Base-by-base conservation (phyloP, 352 stramenopile species). In the Globisporangium camurandrum region DNA sequence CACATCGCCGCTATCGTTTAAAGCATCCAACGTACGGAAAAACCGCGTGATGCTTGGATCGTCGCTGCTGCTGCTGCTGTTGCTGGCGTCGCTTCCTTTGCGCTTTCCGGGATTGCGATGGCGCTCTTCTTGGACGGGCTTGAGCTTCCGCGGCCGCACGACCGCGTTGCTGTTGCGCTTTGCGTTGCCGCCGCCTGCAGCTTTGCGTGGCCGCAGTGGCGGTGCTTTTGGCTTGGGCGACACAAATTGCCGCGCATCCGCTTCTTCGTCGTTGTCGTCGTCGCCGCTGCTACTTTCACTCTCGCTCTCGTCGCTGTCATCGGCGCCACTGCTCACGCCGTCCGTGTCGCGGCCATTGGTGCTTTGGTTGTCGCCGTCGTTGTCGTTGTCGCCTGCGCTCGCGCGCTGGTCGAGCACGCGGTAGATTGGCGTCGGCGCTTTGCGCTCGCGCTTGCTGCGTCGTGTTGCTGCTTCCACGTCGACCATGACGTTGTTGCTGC, bases 381-480 rank as follows among this genome's bases (percentile, higher is more conserved):
- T 38, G 7, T 41, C 23, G 17, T 17, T 23, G 5, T 27, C 46
- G 8, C 31, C 33, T 24, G 6, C 30, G n/a, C 17, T 26, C 27
- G 36, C 17, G 17, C 76, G 80, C 17, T 40, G 60, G 52, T 86
- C 71, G 46, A 79, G 67, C 46, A 88, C 75, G 49, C 84, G 67
- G 61, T 89, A 93, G 24, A 93, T 71, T 17, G 57, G 49, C 57
- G 74, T 85, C 26, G 81, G 81, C 62, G 73, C 75, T 46, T 67
- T 79, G 19, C 79, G 75, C 59, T 76, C 61, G 20, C 81, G 81
- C 24, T 64, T 79, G 51, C 78, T 75, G 39, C 81, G 75, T 14
- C 81, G 76, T 39, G 58, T 49, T 49, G 46, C 69, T 64, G 81
- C 10, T 34, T n/a, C n/a, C n/a, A n/a, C n/a, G n/a, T n/a, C n/a